These are phyloP conservation scores for Colletotrichum spinosum DNA, from an alignment of 2,329 filamentous ascomycete species.

Conservation along the genomic window DNA sequence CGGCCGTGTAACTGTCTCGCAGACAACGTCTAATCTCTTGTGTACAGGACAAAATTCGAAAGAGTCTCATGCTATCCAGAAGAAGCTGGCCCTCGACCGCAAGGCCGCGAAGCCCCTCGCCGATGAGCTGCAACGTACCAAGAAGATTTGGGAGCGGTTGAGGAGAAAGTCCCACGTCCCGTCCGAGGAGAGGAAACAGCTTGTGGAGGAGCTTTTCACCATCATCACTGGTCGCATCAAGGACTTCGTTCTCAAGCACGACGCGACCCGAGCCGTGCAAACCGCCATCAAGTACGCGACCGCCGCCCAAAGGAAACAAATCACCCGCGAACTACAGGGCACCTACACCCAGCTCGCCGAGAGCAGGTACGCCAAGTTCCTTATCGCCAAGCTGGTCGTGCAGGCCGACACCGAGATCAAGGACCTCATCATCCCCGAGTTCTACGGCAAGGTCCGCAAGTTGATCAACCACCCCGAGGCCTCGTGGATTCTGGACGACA, in stretches of 20 bases:
- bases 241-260: slow-evolving; percentile 98
- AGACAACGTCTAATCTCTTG: slow-evolving; percentile 11
- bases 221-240: slow-evolving; percentile 93
- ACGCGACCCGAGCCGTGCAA: slow-evolving; percentile 95
- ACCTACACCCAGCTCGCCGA: slow-evolving; percentile 88
- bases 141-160: slow-evolving; percentile 97
- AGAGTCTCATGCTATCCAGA: slow-evolving; percentile 95
- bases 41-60: slow-evolving; percentile 72
- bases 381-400: slow-evolving; percentile 96
- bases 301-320: slow-evolving; percentile 83
- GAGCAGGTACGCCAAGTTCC: slow-evolving; percentile 96
- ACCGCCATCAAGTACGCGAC: slow-evolving; percentile 97
- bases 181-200: slow-evolving; percentile 85
- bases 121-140: slow-evolving; percentile 87
- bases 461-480: slow-evolving; percentile 97
- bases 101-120: slow-evolving; percentile 94
- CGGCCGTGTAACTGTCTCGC: background rate
- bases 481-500: slow-evolving; percentile 97
- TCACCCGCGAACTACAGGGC: slow-evolving; percentile 87
- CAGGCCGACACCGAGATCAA: slow-evolving; percentile 89
- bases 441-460: slow-evolving; percentile 92
- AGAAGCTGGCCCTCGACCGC: slow-evolving; percentile 86
- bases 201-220: slow-evolving; percentile 89
- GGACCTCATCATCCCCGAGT: slow-evolving; percentile 91
- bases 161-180: slow-evolving; percentile 94